phyloP scores from a whole-genome alignment of 1,139 yeast species.

The Debaryomyces nepalensis region DNA sequence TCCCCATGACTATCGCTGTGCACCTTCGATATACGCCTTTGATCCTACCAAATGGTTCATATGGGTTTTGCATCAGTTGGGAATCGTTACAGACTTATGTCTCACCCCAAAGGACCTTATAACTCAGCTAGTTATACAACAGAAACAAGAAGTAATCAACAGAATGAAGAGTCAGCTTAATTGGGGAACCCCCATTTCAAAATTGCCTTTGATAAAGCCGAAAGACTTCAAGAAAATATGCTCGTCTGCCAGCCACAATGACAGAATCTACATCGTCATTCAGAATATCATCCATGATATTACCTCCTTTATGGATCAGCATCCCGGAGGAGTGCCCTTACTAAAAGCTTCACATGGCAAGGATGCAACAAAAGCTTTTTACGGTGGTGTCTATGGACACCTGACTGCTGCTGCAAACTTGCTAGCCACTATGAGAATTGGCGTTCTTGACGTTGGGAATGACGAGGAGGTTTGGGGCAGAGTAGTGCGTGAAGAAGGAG shows the following conservation, averaged over 20 bases:
- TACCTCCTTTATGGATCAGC: conserved; percentile 72
- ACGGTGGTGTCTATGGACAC: conserved; percentile 76
- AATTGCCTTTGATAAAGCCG: conserved; percentile 56
- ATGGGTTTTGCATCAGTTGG: conserved; percentile 41
- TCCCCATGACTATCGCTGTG: conserved; percentile 66
- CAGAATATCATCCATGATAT: conserved; percentile 71
- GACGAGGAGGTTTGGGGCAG: conserved; percentile 77
- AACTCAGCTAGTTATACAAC: conserved; percentile 62
- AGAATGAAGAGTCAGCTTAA: conserved; percentile 63
- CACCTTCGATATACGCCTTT: conserved; percentile 52
- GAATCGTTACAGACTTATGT: conserved; percentile 46
- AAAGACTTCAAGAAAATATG: conserved; percentile 54
- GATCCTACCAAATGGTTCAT: conserved; percentile 74
- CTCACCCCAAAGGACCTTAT: conserved; percentile 52
- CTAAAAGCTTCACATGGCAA: conserved; percentile 67
- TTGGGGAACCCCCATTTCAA: conserved; percentile 80
- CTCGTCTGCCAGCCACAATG: conserved; percentile 40
- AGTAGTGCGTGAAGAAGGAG: conserved; percentile 48
- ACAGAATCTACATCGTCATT: conserved; percentile 48
- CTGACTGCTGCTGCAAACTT: conserved; percentile 75
- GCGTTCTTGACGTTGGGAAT: conserved; percentile 75
- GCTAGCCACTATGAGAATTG: conserved; percentile 76
- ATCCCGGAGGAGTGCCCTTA: conserved; percentile 71
- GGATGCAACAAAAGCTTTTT: conserved; percentile 73
- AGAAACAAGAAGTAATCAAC: conserved; percentile 65